Conservation (phyloP, 179 eudicot species). For the Actinidia chinensis region DNA sequence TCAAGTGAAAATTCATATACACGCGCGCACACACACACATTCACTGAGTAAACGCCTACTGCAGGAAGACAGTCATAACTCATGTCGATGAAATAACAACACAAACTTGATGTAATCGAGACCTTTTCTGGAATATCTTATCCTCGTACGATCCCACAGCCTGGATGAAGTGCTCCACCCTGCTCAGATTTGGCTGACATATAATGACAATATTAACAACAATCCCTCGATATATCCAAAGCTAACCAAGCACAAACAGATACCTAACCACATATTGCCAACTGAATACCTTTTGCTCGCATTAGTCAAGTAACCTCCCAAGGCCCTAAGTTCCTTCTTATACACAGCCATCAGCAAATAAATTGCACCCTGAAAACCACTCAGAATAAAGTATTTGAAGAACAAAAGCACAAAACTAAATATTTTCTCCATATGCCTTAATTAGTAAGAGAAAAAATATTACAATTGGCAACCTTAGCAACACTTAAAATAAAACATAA, state of each 20-base stretch:
- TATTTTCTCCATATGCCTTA: not conserved
- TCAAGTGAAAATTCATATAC: not conserved
- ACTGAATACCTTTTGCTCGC: slow-evolving; percentile 75
- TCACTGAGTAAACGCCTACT: not conserved
- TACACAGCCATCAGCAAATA: slow-evolving; percentile 52
- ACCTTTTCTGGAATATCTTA: slow-evolving; percentile 72
- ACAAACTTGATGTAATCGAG: slow-evolving; percentile 74
- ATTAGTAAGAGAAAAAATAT: not conserved
- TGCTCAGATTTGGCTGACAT: slow-evolving; percentile 44
- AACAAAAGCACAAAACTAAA: not conserved
- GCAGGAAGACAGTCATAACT: not conserved
- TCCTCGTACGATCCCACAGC: slow-evolving; percentile 68
- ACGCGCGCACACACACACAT: not conserved
- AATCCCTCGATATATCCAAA: not conserved
- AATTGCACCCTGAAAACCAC: slow-evolving; percentile 53
- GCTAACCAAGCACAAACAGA: not conserved
- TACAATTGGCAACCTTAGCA: not conserved
- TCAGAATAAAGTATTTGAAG: slow-evolving; percentile 13
- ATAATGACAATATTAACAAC: slow-evolving; percentile 23
- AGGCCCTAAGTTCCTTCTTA: slow-evolving; percentile 41
- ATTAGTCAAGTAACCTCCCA: slow-evolving; percentile 56
- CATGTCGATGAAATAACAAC: slow-evolving; percentile 2
- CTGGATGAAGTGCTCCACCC: slow-evolving; percentile 61
- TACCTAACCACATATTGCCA: not conserved
- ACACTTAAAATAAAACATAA: too few species aligned